Evolutionary conservation across 768 basidiomycete species (phyloP), one percentile per base, ranked within the genome.

Genomic region (Butyriboletus loyo): DNA sequence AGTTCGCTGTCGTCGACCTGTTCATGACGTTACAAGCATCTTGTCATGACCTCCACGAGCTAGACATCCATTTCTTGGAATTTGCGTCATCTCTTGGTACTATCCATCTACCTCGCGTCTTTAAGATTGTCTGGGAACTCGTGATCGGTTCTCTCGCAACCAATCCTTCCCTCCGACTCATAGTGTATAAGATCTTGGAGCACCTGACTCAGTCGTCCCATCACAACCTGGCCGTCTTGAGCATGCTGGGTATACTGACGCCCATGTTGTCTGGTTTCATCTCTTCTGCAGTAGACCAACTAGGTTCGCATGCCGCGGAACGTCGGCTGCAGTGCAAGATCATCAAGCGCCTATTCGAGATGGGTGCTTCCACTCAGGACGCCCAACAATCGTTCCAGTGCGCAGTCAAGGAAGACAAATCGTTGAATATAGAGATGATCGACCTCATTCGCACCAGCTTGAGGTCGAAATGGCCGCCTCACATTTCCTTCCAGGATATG

Each of bases 391-490:
- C 92, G 35, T 83, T 93, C 49, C 82, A 85, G 57, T 74, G 72
- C 25, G 76, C 77, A 0, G 73, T 86, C 41, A 75, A 66, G 36
- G 72, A 69, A 2, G 75, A 80, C 48, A 76, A 77, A 14, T 73
- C 71, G 0, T 65, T 90, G 24, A 82, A 90, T 55, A 63, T 70
- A 7, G 87, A 88, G 42, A 75, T 89, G 32, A 65, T 92, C 40
- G 89, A 89, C 39, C 68, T 90, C 25, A 75, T 92, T 48, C 80
- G 86, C 7, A 76, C 79, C 41, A 83, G 82, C 3, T 84, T 89
- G 77, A 86, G 82, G 66, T 83, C 83, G 35, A 78, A 83, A 31
- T 92, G 90, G 91, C 82, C 87, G 1, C 80, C 84, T 50, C 90
- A 92, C 63, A 79, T 93, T 54, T 87, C 83, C 3, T 71, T 92